phyloP scores from a whole-genome alignment of 2,329 filamentous ascomycete genomes.

The Beauveria medogensis region DNA sequence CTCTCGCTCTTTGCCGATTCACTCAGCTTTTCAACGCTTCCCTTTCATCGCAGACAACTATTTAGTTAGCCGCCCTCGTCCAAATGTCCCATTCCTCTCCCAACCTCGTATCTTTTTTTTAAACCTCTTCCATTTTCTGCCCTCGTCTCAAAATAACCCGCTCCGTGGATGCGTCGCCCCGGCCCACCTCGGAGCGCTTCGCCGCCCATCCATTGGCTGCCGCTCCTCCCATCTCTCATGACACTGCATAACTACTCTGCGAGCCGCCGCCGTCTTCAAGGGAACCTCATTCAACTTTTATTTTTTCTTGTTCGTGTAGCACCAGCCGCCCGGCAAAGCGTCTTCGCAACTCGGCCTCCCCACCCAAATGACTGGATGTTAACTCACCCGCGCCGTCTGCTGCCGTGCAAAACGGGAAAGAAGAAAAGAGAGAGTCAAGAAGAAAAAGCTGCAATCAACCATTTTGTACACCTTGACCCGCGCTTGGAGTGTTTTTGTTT shows the following conservation, averaged over 20 bases:
- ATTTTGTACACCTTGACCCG: neutral
- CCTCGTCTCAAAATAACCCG: neutral
- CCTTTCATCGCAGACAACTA: too few relatives aligned
- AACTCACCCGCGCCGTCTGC: neutral
- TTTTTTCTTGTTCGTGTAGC: neutral
- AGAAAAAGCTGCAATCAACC: neutral
- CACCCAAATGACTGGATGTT: neutral
- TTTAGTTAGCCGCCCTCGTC: too few relatives aligned
- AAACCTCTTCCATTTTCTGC: too few relatives aligned
- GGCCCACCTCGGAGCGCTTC: neutral
- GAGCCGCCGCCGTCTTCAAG: conserved; percentile 1
- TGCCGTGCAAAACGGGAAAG: neutral
- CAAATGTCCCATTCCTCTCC: too few relatives aligned
- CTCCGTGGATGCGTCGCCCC: neutral
- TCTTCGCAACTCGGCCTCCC: neutral
- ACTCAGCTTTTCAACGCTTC: too few relatives aligned
- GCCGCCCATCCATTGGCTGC: conserved; percentile 4
- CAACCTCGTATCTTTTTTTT: too few relatives aligned
- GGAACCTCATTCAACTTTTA: neutral
- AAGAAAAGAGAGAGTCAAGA: too few relatives aligned
- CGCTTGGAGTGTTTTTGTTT: neutral
- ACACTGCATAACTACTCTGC: neutral
- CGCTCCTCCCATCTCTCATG: neutral
- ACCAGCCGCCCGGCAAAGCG: neutral
- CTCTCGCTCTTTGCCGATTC: too few relatives aligned